Evolutionary conservation across 257 asterid genomes (phyloP), one percentile per base, ranked within the genome.

Genomic region (Anisodus acutangulus): DNA sequence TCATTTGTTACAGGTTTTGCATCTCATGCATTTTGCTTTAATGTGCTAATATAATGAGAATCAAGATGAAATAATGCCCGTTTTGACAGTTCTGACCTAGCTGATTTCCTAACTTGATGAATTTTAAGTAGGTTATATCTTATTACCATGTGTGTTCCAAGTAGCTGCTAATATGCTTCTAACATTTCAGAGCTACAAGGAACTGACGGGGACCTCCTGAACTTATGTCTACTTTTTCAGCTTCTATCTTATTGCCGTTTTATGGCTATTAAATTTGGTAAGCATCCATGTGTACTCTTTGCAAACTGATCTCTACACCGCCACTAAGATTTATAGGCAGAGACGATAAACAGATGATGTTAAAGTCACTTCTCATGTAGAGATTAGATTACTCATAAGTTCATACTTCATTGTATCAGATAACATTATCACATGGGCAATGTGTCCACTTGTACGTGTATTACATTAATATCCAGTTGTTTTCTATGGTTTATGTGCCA

Each of bases 261-360:
- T 94, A 84, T 92, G 94, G 86, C 97, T 95, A 17, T 68, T 94
- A 88, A 94, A 95, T 87, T 91, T 95, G 95, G 99, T 95, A 89
- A 87, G 93, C 83, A 57, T 57, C 63, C 9, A 57, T 16, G 63
- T 57, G n/a, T 15, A 57, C 63, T 57, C 8, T 57, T 57, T 57
- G 63, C 63, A 57, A 57, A 57, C 5, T 57, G 63, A 22, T 22
- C 63, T 57, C 22, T 57, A 16, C 9, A 57, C 63, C 19, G 15
- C 19, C 63, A 16, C 22, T 57, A 8, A 57, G 63, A 15, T 57
- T 17, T 17, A 16, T 57, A 57, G 59, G 5, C 19, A 57, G 1
- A 57, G 9, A 57, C 6, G 63, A 16, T 15, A 57, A 13, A 8
- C 63, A 57, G 63, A 57, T 57, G 19, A 57, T 57, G 63, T 57